Conservation (phyloP, 2,329 filamentous ascomycete species). For the Fonsecaea monophora region DNA sequence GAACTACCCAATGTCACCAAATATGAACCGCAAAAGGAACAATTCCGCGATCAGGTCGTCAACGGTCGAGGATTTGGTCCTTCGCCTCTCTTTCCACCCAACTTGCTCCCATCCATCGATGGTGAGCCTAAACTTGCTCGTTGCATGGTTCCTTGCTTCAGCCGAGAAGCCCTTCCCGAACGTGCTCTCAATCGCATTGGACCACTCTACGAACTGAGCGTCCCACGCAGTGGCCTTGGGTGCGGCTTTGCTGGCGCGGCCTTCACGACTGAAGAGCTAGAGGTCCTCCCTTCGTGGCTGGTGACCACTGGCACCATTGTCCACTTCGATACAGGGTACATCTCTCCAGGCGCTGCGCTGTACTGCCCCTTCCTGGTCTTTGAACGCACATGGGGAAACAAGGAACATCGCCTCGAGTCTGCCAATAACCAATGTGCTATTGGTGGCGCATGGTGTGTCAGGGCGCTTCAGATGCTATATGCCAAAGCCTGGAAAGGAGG, state of each 20-base stretch:
- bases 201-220: constrained; percentile 34
- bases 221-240: constrained; percentile 37
- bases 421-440: constrained; percentile 41
- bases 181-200: constrained; percentile 29
- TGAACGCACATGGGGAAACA: constrained; percentile 33
- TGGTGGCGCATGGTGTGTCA: constrained; percentile 39
- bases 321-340: constrained; percentile 37
- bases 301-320: constrained; percentile 37
- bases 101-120: constrained; percentile 37
- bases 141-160: constrained; percentile 38
- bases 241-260: constrained; percentile 38
- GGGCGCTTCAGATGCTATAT: constrained; percentile 38
- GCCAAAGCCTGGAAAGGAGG: constrained; percentile 31
- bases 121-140: constrained; percentile 32
- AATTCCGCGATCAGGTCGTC: constrained; percentile 36
- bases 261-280: constrained; percentile 31
- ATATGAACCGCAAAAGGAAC: constrained; percentile 31
- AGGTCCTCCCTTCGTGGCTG: constrained; percentile 33
- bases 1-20: constrained; percentile 27
- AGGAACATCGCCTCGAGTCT: constrained; percentile 34
- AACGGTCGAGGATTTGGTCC: constrained; percentile 38
- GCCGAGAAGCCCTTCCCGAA: constrained; percentile 38
- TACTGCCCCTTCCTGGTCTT: constrained; percentile 39
- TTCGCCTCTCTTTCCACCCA: constrained; percentile 38
- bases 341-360: constrained; percentile 36